These are phyloP conservation scores for Blastomyces emzantsi DNA, from an alignment of 2,329 filamentous ascomycete species.

Conservation along the genomic window DNA sequence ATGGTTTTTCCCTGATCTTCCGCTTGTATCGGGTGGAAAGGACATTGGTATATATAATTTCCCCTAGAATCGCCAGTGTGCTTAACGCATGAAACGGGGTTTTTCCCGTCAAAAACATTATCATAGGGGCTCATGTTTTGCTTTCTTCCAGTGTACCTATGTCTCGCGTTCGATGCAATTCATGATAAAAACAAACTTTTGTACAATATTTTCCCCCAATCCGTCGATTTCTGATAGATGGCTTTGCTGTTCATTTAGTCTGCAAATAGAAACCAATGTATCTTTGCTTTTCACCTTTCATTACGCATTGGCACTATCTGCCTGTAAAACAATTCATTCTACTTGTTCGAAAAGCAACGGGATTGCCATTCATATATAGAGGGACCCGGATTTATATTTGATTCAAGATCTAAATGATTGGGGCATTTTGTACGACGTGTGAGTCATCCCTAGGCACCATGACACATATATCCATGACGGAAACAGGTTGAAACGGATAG, in stretches of 20 bases:
- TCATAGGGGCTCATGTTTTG: not conserved
- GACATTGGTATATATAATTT: not conserved
- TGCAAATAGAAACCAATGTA: not conserved
- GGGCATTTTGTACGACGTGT: not conserved
- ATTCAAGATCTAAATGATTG: not conserved
- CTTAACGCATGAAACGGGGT: not conserved
- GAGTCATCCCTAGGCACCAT: not conserved
- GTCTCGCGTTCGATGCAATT: not conserved
- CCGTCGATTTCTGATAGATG: not conserved
- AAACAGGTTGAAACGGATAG: not conserved
- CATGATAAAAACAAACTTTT: not conserved
- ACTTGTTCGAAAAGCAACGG: not conserved
- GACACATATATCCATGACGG: not conserved
- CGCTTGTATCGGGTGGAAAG: not conserved
- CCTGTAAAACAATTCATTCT: not conserved
- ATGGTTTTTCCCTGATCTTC: not conserved
- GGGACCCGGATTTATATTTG: not conserved
- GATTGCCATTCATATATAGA: not conserved
- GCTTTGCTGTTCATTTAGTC: not conserved
- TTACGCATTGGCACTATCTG: not conserved
- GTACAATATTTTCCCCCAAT: not conserved
- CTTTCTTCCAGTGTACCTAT: not conserved
- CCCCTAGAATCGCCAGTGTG: not conserved
- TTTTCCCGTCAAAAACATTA: not conserved
- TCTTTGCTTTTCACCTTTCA: no score